Base-by-base conservation (phyloP, 306 rosid species). In the Lathyrus sativus region DNA sequence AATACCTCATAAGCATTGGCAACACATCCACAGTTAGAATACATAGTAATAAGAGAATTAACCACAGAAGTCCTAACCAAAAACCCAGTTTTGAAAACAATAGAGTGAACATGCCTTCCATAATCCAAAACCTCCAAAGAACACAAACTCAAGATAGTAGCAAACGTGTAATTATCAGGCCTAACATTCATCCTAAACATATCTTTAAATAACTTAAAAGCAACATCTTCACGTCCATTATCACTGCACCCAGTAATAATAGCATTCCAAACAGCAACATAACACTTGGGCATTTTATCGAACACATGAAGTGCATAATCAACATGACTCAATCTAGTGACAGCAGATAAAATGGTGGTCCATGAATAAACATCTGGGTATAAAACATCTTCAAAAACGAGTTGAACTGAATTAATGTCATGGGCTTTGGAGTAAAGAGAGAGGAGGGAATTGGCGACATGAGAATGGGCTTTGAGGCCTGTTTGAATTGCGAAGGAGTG, bases 191-290 rank as follows among this genome's bases (percentile, higher is more conserved):
- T 46, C 70, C 65, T 78, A 1, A 77, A 80, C 95, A 88, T 83
- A 60, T 78, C 83, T 54, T 61, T 60, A 50, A 91, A 91, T 74
- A 81, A 65, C n/a, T 12, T 9, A 41, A 86, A 55, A 75, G 88
- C 87, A 76, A 79, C 56, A 24, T 57, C 66, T 29, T 31, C 46
- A 10, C 11, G 19, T 14, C 88, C 85, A 45, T 76, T 81, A 19
- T 19, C 22, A 19, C 22, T 19, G 22, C 22, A 19, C 22, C 22
- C 22, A 19, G 22, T 19, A 19, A 85, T 84, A 11, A 86, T 35
- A 38, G 95, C 92, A 65, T 90, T 90, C 97, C 95, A 90, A 78
- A 79, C 61, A 0, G 85, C 84, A 60, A 82, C 95, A 28, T 83
- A 65, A 11, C 66, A 14, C 18, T 35, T 65, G 0, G 89, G 92